Evolutionary conservation across 176 grass and related monocot species (phyloP).

Genomic region (Aegilops longissima): DNA sequence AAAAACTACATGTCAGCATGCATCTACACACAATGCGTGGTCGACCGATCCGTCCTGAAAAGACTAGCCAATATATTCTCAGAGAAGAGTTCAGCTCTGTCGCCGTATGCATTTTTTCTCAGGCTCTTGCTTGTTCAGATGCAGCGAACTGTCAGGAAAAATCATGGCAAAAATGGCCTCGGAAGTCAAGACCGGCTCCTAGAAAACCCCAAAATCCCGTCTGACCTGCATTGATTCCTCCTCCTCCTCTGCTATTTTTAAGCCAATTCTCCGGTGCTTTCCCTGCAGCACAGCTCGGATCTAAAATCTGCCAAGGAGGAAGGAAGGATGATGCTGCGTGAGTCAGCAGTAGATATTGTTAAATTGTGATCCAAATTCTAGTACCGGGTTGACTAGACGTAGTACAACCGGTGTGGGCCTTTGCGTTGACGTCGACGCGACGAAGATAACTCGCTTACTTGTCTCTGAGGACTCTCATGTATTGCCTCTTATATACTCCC

Average conservation of each 20-base stretch:
- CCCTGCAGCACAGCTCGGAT: background rate
- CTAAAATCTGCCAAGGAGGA: background rate
- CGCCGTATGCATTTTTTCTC: background rate
- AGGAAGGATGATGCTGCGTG: background rate
- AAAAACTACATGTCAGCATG: background rate
- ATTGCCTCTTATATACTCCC: no score
- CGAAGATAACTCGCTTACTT: no score
- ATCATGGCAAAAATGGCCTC: background rate
- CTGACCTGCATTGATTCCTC: background rate
- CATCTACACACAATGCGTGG: background rate
- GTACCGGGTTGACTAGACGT: no score
- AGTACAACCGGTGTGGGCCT: no score
- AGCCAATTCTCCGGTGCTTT: background rate
- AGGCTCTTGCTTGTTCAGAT: background rate
- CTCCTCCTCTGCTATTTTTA: background rate
- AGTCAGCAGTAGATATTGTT: background rate
- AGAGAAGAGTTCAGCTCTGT: background rate
- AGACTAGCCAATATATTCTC: conserved; percentile 24
- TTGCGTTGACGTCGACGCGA: no score
- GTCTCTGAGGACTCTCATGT: no score
- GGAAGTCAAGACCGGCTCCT: background rate
- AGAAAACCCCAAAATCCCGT: background rate
- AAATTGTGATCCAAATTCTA: no score
- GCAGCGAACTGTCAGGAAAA: background rate
- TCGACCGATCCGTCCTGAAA: conserved; percentile 45